phyloP scores from a whole-genome alignment of 2,329 filamentous ascomycete genomes.

The Botrytis pseudocinerea region DNA sequence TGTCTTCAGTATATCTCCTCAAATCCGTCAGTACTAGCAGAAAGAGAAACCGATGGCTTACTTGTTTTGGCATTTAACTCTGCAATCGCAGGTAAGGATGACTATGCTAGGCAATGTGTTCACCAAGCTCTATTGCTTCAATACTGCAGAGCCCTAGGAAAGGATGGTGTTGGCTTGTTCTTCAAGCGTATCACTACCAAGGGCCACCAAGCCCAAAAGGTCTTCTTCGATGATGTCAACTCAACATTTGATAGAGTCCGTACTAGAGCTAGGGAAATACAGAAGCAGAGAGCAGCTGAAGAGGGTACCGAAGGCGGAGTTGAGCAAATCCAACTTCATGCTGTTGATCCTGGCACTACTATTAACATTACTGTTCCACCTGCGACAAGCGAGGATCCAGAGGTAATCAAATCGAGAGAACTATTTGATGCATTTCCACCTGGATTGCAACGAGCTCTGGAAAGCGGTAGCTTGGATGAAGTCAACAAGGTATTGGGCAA shows the following conservation, averaged over 20 bases:
- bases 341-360: slow-evolving; percentile 87
- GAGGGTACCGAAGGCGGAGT: slow-evolving; percentile 63
- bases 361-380: slow-evolving; percentile 86
- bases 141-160: slow-evolving; percentile 88
- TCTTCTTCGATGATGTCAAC: slow-evolving; percentile 92
- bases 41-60: slow-evolving; percentile 87
- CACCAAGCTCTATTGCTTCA: slow-evolving; percentile 91
- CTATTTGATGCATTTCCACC: slow-evolving; percentile 84
- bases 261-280: slow-evolving; percentile 57
- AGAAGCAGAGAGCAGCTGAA: slow-evolving; percentile 53
- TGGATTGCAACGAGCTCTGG: slow-evolving; percentile 77
- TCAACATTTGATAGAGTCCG: slow-evolving; percentile 83
- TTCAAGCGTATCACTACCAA: slow-evolving; percentile 93
- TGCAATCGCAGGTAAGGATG: slow-evolving; percentile 72
- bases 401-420: slow-evolving; percentile 62
- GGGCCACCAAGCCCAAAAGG: slow-evolving; percentile 83
- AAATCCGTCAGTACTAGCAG: slow-evolving; percentile 75
- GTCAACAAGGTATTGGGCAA: slow-evolving; percentile 85
- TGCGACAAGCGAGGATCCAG: slow-evolving; percentile 64
- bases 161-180: slow-evolving; percentile 86
- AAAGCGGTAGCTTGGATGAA: slow-evolving; percentile 84
- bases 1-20: slow-evolving; percentile 75
- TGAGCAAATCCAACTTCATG: slow-evolving; percentile 96
- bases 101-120: slow-evolving; percentile 81
- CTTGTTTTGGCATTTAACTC: slow-evolving; percentile 90